Conservation (phyloP, 257 asterid species). For the Lithospermum erythrorhizon region DNA sequence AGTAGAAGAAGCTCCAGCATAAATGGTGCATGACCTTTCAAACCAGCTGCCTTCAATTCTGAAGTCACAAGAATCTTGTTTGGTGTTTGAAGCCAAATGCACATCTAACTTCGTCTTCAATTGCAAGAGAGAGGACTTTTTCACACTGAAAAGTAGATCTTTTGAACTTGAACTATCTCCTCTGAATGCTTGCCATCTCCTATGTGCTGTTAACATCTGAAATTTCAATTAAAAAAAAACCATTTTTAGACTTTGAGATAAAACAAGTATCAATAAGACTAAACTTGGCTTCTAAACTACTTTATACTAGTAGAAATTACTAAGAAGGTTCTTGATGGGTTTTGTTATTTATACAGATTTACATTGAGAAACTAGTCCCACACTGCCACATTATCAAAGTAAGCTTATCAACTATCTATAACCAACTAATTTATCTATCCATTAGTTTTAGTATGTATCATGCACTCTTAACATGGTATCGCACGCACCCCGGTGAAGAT, state of each 20-base stretch:
- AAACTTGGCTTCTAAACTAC: too few relatives aligned
- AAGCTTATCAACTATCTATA: too few relatives aligned
- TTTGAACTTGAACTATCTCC: constrained; percentile 22
- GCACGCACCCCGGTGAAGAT: too few relatives aligned
- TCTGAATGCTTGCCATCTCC: constrained; percentile 50
- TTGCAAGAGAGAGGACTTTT: constrained; percentile 23
- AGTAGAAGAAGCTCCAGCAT: constrained; percentile 36
- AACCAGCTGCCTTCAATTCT: constrained; percentile 27
- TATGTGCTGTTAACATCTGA: constrained; percentile 54
- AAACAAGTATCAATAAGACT: neutral
- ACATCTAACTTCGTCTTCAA: constrained; percentile 27
- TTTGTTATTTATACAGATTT: too few relatives aligned
- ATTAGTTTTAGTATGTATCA: too few relatives aligned
- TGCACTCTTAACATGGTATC: too few relatives aligned
- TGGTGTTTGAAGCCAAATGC: constrained; percentile 19
- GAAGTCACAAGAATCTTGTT: constrained; percentile 26
- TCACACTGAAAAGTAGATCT: constrained; percentile 22
- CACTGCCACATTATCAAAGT: too few relatives aligned
- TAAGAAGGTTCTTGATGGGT: too few relatives aligned
- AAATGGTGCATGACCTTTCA: constrained; percentile 20
- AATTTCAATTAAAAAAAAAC: neutral
- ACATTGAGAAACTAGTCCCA: too few relatives aligned
- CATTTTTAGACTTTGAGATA: neutral
- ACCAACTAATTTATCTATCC: too few relatives aligned
- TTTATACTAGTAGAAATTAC: too few relatives aligned